Percentiles rank a stretch among this genome's conserved stretches.
Conservation (phyloP, 1,284 basidiomycete species). For the Hemileia vastatrix region DNA sequence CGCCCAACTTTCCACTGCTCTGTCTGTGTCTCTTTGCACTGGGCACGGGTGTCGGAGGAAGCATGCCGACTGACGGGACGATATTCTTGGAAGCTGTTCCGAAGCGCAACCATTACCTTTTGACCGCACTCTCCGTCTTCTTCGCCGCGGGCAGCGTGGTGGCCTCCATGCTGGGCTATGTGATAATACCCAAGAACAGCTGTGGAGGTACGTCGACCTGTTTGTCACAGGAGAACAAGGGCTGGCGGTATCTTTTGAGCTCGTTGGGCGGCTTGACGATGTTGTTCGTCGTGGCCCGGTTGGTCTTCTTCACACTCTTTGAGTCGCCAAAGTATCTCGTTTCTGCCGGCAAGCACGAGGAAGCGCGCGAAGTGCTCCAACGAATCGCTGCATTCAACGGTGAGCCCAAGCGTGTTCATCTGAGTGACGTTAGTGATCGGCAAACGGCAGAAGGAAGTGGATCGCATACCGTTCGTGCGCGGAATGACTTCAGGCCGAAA, state of each 20-base stretch:
- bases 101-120: conserved; percentile 75
- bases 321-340: conserved; percentile 89
- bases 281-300: conserved; percentile 48
- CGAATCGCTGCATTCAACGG: conserved; percentile 78
- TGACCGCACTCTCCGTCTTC: conserved; percentile 89
- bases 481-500: background rate
- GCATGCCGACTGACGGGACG: conserved; percentile 94
- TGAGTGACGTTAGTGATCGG: conserved; percentile 61
- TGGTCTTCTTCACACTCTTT: conserved; percentile 77
- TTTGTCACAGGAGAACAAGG: conserved; percentile 63
- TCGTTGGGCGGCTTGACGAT: conserved; percentile 50
- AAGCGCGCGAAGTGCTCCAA: conserved; percentile 69
- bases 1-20: conserved; percentile 61
- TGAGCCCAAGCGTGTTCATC: conserved; percentile 55
- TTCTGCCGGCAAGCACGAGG: conserved; percentile 65
- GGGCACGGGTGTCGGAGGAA: conserved; percentile 76
- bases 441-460: background rate
- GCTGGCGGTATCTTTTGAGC: conserved; percentile 75
- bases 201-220: conserved; percentile 53
- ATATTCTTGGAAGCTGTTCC: conserved; percentile 90
- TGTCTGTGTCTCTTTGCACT: conserved; percentile 74
- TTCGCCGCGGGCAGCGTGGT: conserved; percentile 69
- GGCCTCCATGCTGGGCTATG: conserved; percentile 63
- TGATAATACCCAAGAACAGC: conserved; percentile 66
- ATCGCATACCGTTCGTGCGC: background rate